Evolutionary conservation across 306 rosid genomes (phyloP).

Genomic region (Pyrus communis): DNA sequence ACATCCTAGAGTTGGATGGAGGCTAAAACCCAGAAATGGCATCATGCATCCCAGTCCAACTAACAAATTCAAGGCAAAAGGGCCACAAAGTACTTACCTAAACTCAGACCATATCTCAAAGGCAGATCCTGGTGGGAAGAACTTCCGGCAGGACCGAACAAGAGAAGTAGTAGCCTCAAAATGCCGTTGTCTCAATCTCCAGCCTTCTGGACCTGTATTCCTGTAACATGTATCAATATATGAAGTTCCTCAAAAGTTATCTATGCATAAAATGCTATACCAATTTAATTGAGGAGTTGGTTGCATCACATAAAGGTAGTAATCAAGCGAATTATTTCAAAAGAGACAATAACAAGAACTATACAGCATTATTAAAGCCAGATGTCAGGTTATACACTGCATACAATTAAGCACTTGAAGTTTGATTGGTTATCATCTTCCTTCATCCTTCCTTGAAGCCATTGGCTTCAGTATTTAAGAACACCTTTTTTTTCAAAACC

Average conservation of each 20-base stretch:
- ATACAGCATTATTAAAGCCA: neutral
- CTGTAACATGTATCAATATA: conserved; percentile 35
- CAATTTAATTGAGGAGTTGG: conserved; percentile 6
- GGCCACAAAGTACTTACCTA: conserved; percentile 49
- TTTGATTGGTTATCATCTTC: neutral
- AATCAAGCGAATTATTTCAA: neutral
- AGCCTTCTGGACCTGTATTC: conserved; percentile 97
- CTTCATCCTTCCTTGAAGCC: neutral
- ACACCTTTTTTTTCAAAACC: neutral
- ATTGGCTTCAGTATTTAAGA: neutral
- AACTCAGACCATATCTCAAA: conserved; percentile 96
- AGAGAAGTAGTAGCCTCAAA: conserved; percentile 86
- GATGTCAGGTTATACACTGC: neutral
- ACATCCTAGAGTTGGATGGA: conserved; percentile 14
- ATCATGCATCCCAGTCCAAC: neutral
- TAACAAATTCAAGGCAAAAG: conserved; percentile 14
- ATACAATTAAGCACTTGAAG: neutral
- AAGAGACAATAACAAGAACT: conserved; percentile 6
- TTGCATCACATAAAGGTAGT: neutral
- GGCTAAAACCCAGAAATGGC: conserved; percentile 4
- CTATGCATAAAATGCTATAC: neutral
- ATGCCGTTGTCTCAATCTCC: conserved; percentile 92
- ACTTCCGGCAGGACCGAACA: conserved; percentile 92
- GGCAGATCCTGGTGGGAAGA: conserved; percentile 89
- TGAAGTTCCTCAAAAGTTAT: conserved; percentile 3